Conservation (phyloP, 192 early-diverging fungal genomes). For the Gryganskiella cystojenkinii region DNA sequence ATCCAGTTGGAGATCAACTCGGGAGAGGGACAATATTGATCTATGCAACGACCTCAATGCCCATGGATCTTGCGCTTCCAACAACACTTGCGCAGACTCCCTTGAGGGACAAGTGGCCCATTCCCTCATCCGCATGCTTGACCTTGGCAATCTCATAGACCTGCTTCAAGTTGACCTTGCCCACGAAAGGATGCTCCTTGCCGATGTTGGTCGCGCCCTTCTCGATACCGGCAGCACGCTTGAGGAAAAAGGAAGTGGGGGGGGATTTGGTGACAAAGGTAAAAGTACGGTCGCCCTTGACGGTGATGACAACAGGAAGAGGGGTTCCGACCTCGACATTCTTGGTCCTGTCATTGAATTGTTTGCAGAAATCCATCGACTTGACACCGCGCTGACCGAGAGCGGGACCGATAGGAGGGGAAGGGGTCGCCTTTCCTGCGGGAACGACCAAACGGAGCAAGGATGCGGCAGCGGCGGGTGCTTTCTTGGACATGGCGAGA, state of each 20-base stretch:
- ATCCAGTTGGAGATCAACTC: background rate
- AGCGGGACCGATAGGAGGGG: conserved; percentile 94
- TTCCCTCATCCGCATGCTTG: conserved; percentile 83
- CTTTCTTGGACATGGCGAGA: conserved; percentile 49
- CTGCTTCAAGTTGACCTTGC: conserved; percentile 90
- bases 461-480: conserved; percentile 47
- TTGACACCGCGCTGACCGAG: conserved; percentile 97
- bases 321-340: conserved; percentile 83
- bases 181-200: conserved; percentile 70
- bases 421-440: conserved; percentile 94
- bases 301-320: conserved; percentile 83
- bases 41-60: conserved; percentile 85
- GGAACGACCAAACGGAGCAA: conserved; percentile 79
- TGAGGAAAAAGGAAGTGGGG: conserved; percentile 89
- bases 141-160: conserved; percentile 95
- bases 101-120: conserved; percentile 75
- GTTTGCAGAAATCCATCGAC: conserved; percentile 98
- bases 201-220: conserved; percentile 89
- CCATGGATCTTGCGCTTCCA: conserved; percentile 82
- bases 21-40: background rate
- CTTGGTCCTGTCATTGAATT: conserved; percentile 97
- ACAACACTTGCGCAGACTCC: conserved; percentile 80
- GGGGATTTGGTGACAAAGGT: conserved; percentile 90
- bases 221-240: conserved; percentile 85
- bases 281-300: conserved; percentile 93